Base-by-base conservation (phyloP, 2,329 filamentous ascomycete genomes). In the Pseudofabraea citricarpa region DNA sequence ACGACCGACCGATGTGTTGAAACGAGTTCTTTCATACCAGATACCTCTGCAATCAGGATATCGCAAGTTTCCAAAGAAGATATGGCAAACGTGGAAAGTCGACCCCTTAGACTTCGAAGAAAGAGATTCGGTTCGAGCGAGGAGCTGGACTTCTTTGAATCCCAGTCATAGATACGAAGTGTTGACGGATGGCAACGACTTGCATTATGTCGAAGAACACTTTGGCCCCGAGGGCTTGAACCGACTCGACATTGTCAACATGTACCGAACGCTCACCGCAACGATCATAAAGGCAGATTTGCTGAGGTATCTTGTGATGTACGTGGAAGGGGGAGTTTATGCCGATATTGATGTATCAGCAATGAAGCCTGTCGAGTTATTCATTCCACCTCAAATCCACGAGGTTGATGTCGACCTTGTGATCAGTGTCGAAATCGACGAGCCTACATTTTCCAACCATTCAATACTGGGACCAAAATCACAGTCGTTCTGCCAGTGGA, bases 11-110 rank as follows among this genome's bases (percentile, higher is more conserved):
- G 29, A 35, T 13, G 40, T 35, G 31, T 57, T 33, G 12, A 32
- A 31, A 16, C 42, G 51, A 24, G 41, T 57, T 18, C 32, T 60
- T 12, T 35, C 58, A 36, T 33, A 59, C 29, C 13, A 59, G 16
- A 44, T 57, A 12, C 36, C 57, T 19, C 50, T 54, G 1, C 50
- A 53, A 23, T 33, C 38, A 21, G 46, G 49, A 31, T 48, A 48
- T 8, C 38, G 54, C 20, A 29, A 42, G 53, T 86, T 78, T 55
- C 83, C 72, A 6, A 70, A 71, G 38, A 86, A 86, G 63, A 83
- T 86, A 50, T 86, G 82, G 83, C 83, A 86, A 61, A 82, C 78
- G 0, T 86, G 83, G 83, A 86, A 85, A 59, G 74, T 81, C 22
- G 73, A 81, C 44, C 79, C 82, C 3, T 67, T 85, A 24, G 67